Percentiles rank a stretch among this genome's conserved stretches.
Conservation (phyloP, 2,329 filamentous ascomycete species). For the Diaporthe helianthi region DNA sequence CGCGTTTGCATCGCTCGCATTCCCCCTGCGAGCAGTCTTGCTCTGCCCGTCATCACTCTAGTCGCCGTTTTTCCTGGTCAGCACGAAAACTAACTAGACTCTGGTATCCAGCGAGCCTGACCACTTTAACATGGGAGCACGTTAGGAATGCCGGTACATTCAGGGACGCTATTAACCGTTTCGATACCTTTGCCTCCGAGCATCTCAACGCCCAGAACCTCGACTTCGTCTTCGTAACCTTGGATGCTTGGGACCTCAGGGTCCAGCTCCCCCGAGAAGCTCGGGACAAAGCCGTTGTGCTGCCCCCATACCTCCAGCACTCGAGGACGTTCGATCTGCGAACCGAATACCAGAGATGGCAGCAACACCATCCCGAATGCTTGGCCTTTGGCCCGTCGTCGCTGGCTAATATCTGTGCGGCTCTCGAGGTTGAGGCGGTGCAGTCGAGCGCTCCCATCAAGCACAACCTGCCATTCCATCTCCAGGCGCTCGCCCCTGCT, state of each 20-base stretch:
- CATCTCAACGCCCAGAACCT: slow-evolving; percentile 89
- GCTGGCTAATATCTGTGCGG: slow-evolving; percentile 96
- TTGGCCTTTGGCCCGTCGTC: slow-evolving; percentile 95
- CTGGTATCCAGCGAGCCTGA: slow-evolving; percentile 80
- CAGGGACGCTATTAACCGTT: slow-evolving; percentile 93
- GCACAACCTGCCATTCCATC: slow-evolving; percentile 96
- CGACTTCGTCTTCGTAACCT: slow-evolving; percentile 97
- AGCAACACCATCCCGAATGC: slow-evolving; percentile 97
- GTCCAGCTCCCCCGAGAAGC: slow-evolving; percentile 97
- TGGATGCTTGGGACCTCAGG: slow-evolving; percentile 97
- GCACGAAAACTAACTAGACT: slow-evolving; percentile 10
- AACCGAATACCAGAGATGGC: slow-evolving; percentile 98
- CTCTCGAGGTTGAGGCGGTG: slow-evolving; percentile 95
- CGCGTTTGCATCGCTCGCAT: slow-evolving; percentile 33
- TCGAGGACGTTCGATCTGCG: slow-evolving; percentile 96
- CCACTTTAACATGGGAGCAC: slow-evolving; percentile 98
- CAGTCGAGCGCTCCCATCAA: slow-evolving; percentile 98
- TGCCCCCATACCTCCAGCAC: slow-evolving; percentile 96
- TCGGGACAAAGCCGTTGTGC: slow-evolving; percentile 95
- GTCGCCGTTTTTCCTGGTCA: slow-evolving; percentile 6
- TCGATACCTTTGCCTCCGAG: slow-evolving; percentile 92
- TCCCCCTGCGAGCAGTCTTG: slow-evolving; percentile 24
- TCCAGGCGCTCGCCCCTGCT: slow-evolving; percentile 93
- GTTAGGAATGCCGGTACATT: slow-evolving; percentile 97
- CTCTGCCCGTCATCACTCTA: slow-evolving; percentile 18